These are phyloP conservation scores for Cyclostephanos invisitatus DNA, from an alignment of 108 stramenopile genomes.

Conservation along the genomic window DNA sequence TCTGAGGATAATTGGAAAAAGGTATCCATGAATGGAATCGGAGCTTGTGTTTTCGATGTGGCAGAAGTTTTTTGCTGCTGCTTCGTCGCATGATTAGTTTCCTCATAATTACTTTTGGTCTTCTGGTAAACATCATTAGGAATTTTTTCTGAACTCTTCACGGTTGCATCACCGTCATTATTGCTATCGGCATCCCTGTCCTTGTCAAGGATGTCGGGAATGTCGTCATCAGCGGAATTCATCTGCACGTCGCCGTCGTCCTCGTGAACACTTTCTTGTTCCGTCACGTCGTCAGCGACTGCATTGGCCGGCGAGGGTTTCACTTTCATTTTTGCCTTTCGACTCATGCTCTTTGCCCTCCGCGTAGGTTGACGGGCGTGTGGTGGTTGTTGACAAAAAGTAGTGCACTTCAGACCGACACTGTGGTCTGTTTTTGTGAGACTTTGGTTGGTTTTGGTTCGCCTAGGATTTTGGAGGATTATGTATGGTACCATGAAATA, in stretches of 20 bases:
- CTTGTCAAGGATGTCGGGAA: constrained; percentile 32
- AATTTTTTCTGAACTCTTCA: constrained; percentile 9
- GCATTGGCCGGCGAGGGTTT: neutral
- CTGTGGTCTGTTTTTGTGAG: no score
- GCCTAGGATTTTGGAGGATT: no score
- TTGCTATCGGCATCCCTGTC: constrained; percentile 25
- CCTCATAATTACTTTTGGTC: constrained; percentile 7
- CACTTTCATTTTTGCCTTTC: constrained; percentile 16
- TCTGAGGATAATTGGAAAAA: constrained; percentile 75
- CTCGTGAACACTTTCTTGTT: constrained; percentile 42
- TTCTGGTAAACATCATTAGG: constrained; percentile 17
- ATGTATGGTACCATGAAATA: no score
- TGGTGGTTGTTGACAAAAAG: neutral
- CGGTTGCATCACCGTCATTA: constrained; percentile 13
- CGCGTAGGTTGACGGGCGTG: neutral
- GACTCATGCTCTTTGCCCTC: constrained; percentile 1
- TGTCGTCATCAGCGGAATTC: constrained; percentile 41
- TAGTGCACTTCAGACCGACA: no score
- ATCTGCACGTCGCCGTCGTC: constrained; percentile 20
- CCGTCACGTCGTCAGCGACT: constrained; percentile 18
- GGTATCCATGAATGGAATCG: constrained; percentile 74
- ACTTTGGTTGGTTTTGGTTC: neutral
- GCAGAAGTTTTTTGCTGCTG: neutral
- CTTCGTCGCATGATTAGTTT: constrained; percentile 18
- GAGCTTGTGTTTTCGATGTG: neutral